phyloP scores from a whole-genome alignment of 2,329 filamentous ascomycete genomes.

The Colletotrichum tamarilloi region DNA sequence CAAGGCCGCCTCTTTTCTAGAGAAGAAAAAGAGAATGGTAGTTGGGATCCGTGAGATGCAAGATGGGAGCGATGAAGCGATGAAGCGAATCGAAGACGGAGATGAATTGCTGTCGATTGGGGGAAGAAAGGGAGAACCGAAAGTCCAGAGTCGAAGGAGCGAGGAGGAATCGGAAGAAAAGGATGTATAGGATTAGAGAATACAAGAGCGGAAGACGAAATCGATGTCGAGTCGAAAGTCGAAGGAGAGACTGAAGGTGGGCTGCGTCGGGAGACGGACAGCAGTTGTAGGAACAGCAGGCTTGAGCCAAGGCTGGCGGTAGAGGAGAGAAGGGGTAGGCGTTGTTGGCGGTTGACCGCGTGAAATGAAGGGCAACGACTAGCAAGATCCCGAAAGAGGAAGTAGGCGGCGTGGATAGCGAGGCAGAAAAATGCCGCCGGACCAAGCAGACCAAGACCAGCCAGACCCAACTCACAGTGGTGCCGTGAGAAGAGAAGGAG shows the following conservation, averaged over 20 bases:
- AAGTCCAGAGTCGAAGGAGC: conserved; percentile 11
- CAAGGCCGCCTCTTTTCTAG: conserved; percentile 31
- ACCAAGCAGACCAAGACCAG: conserved; percentile 4
- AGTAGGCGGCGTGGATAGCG: conserved; percentile 29
- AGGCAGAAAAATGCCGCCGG: conserved; percentile 18
- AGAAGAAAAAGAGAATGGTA: conserved; percentile 24
- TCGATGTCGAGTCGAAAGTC: conserved; percentile 6
- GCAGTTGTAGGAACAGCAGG: conserved; percentile 25
- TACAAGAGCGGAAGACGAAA: conserved; percentile 16
- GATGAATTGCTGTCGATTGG: conserved; percentile 5
- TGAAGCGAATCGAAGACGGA: conserved; percentile 21
- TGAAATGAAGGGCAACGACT: conserved; percentile 34
- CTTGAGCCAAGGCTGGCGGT: conserved; percentile 8
- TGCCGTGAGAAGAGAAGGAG: not conserved
- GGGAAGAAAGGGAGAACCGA: conserved; percentile 6
- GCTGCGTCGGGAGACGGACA: conserved; percentile 4
- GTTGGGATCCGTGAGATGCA: conserved; percentile 5
- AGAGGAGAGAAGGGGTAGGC: conserved; percentile 20
- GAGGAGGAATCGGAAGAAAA: conserved; percentile 27
- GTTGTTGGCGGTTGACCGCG: conserved; percentile 20
- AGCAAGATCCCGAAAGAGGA: conserved; percentile 28
- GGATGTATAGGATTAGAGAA: conserved; percentile 19
- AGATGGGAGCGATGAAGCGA: conserved; percentile 1
- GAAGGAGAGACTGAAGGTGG: not conserved
- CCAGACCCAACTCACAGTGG: not conserved